Percentiles rank a stretch among this genome's conserved stretches.
These are phyloP conservation scores for Reticulascus tulasneorum DNA, from an alignment of 2,329 filamentous ascomycete genomes.

Conservation along the genomic window DNA sequence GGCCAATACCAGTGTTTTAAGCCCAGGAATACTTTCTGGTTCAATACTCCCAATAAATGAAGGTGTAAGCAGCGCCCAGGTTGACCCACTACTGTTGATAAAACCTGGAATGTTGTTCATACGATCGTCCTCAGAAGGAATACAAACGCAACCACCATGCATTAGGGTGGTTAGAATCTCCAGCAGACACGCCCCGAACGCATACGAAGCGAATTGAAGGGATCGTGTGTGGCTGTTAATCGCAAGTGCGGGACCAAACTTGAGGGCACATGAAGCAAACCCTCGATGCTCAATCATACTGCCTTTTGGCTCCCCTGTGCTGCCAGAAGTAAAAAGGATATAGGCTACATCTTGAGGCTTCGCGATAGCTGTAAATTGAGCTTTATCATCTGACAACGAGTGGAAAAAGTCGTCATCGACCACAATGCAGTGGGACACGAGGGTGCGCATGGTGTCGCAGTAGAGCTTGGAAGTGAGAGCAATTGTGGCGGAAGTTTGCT, in stretches of 20 bases:
- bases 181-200: constrained; percentile 12
- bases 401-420: constrained; percentile 11
- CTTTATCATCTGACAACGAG: neutral
- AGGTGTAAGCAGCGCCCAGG: no score
- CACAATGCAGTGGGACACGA: neutral
- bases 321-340: neutral
- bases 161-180: neutral
- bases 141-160: neutral
- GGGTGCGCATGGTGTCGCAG: neutral
- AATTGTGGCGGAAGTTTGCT: constrained; percentile 3
- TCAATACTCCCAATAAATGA: neutral
- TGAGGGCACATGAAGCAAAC: no score
- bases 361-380: neutral
- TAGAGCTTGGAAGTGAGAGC: constrained; percentile 3
- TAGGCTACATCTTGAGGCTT: neutral
- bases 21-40: neutral
- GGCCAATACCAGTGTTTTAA: neutral
- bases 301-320: constrained; percentile 1
- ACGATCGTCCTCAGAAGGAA: neutral
- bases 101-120: neutral
- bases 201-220: constrained; percentile 46
- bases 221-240: neutral
- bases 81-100: no score
- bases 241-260: no score
- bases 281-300: neutral